phyloP scores from a whole-genome alignment of 495 filamentous ascomycete genomes.

The Articulospora tetracladia region DNA sequence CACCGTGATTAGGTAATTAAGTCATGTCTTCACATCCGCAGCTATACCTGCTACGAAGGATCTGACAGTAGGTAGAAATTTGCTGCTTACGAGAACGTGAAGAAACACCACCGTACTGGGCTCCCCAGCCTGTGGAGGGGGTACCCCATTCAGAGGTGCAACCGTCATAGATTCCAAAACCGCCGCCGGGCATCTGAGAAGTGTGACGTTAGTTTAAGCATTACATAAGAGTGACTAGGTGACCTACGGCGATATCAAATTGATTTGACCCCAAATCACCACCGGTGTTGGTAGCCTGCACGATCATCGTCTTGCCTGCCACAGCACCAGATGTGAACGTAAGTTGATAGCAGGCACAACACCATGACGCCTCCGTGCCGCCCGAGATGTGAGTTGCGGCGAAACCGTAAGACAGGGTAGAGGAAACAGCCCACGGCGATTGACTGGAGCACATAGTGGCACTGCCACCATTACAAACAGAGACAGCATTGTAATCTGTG shows the following conservation, averaged over 20 bases:
- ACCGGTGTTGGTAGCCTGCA: slow-evolving; percentile 56
- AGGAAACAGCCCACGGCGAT: slow-evolving; percentile 1
- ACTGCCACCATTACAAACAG: slow-evolving; percentile 23
- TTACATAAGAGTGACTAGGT: neutral
- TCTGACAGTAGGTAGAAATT: too few species aligned
- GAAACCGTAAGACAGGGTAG: neutral
- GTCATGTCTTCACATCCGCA: too few species aligned
- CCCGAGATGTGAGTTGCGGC: neutral
- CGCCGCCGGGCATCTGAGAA: slow-evolving; percentile 56
- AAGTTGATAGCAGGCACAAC: slow-evolving; percentile 22
- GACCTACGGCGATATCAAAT: slow-evolving; percentile 31
- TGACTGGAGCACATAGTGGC: slow-evolving; percentile 1
- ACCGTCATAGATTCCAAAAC: slow-evolving; percentile 56
- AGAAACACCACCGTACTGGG: slow-evolving; percentile 54
- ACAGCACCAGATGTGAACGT: slow-evolving; percentile 56
- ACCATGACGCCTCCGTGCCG: slow-evolving; percentile 3
- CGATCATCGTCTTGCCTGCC: slow-evolving; percentile 55
- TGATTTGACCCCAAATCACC: slow-evolving; percentile 33
- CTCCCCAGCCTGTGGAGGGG: slow-evolving; percentile 53
- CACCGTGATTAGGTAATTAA: too few species aligned
- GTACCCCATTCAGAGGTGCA: slow-evolving; percentile 59
- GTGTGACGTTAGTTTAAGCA: neutral
- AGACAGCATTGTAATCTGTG: neutral
- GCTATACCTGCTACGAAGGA: too few species aligned
- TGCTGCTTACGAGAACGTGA: slow-evolving; percentile 40